Conservation (phyloP, 345 rosid genomes). For the Gossypium longicalyx region DNA sequence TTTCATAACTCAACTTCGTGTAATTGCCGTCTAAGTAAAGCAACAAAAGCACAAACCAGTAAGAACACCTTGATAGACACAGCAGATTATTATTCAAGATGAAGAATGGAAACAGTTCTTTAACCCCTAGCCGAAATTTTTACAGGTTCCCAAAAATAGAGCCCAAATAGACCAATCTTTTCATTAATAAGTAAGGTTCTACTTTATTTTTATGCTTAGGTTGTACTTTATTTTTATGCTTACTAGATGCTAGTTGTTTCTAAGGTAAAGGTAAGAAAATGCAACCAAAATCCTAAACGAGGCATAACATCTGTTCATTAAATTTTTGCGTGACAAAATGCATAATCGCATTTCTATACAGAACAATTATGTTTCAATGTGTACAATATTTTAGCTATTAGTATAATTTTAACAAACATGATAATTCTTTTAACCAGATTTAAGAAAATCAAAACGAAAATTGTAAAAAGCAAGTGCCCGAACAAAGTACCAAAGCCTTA, state of each 20-base stretch:
- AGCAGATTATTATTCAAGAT: not conserved
- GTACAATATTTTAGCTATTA: not conserved
- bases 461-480: too few relatives aligned
- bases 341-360: not conserved
- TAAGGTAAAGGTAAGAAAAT: not conserved
- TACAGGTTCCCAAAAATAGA: not conserved
- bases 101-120: not conserved
- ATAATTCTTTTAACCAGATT: not conserved
- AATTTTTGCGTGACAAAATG: not conserved
- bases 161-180: not conserved
- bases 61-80: not conserved
- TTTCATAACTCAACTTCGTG: not conserved
- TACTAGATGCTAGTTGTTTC: not conserved
- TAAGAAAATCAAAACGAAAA: too few relatives aligned
- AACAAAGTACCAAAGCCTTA: not conserved
- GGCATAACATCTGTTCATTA: not conserved
- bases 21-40: not conserved
- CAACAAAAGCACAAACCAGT: not conserved
- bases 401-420: not conserved
- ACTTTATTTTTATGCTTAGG: not conserved
- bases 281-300: not conserved
- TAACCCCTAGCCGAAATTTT: not conserved
- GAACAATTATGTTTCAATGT: not conserved
- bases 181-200: not conserved
- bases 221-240: not conserved